Percentiles rank a stretch among this genome's conserved stretches.
Conservation (phyloP, 306 rosid genomes). For the Lupinus albus region DNA sequence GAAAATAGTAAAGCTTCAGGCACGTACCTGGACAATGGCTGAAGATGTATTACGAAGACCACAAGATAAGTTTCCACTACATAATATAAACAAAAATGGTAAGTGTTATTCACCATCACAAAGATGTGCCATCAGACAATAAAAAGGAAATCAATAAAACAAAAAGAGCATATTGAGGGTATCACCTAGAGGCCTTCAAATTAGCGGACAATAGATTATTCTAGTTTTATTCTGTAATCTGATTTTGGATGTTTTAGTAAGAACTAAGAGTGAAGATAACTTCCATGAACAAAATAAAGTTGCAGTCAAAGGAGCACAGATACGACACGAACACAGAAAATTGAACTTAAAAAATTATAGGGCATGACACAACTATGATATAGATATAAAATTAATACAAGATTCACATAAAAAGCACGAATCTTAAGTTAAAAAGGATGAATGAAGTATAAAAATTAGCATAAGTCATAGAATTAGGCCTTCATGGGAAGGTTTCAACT, state of each 20-base stretch:
- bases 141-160: neutral
- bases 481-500: constrained; percentile 16
- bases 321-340: no score
- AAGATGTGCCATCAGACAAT: constrained; percentile 21
- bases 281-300: constrained; percentile 8
- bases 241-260: neutral
- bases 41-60: constrained; percentile 87
- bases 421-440: no score
- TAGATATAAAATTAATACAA: no score
- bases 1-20: constrained; percentile 26
- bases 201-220: constrained; percentile 1
- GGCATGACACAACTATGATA: no score
- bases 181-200: constrained; percentile 6
- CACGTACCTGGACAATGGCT: constrained; percentile 65
- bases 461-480: constrained; percentile 14
- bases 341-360: no score
- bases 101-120: constrained; percentile 14
- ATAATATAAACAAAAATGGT: constrained; percentile 30
- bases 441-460: no score
- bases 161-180: neutral
- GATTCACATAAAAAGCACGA: no score
- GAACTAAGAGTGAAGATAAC: constrained; percentile 19
- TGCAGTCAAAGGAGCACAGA: neutral
- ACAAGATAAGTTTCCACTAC: constrained; percentile 78
- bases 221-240: constrained; percentile 12